Evolutionary conservation across 768 basidiomycete genomes (phyloP), one percentile per base, ranked within the genome.

Genomic region (Suillus subluteus): DNA sequence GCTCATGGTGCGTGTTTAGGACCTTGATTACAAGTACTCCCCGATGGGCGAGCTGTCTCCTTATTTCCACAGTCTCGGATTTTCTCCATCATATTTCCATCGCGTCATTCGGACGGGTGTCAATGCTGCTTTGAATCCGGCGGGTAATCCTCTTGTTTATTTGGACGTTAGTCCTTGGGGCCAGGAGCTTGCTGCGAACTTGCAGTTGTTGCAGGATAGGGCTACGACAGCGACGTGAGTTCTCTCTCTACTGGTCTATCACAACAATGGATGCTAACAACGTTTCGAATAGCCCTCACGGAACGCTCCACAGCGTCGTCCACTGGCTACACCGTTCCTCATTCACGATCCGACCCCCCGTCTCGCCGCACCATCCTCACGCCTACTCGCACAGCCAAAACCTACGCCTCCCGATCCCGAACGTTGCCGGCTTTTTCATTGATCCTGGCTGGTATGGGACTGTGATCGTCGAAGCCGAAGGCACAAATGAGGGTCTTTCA

Each of bases 11-110:
- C 23, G 43, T 26, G 48, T 65, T 16, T 72, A 95, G 94, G 94
- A 95, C 78, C 82, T 95, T 64, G 94, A 95, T 75, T 94, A 93
- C 75, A 87, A 88, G 23, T 95, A 91, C 76, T 91, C 91, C 16
- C 74, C 83, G 1, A 82, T 87, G 43, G 93, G 92, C 6, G 92
- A 95, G 73, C 78, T 94, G 37, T 92, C 94, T 23, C 87, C 87
- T 71, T 94, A 94, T 76, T 81, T 95, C 68, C 91, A 91, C 56
- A 87, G 90, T 13, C 76, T 95, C 50, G 91, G 91, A 2, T 93
- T 94, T 73, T 84, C 94, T 21, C 94, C 94, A 1, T 94, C 94
- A 26, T 95, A 95, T 78, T 96, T 95, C 82, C 92, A 95, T 75
- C 87, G 91, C 46, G 91, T 94, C 54, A 87, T 96, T 65, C 86